Evolutionary conservation across 495 filamentous ascomycete species (phyloP).

Genomic region (Talaromyces proteolyticus): DNA sequence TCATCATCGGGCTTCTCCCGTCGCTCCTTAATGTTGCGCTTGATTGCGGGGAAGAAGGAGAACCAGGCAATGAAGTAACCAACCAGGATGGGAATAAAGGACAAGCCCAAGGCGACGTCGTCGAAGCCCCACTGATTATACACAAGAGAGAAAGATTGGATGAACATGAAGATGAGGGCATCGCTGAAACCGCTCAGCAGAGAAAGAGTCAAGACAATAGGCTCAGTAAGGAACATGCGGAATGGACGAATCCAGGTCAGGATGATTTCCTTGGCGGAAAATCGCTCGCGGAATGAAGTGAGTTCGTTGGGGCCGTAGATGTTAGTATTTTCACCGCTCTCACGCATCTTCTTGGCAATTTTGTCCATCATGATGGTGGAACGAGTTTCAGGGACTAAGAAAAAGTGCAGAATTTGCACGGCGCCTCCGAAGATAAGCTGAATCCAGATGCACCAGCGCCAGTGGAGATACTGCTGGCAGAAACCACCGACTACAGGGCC

Average conservation of each 20-base stretch:
- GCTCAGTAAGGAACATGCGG: slow-evolving; percentile 55
- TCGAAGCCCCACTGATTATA: slow-evolving; percentile 55
- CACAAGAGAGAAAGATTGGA: slow-evolving; percentile 54
- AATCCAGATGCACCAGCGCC: slow-evolving; percentile 54
- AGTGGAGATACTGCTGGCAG: slow-evolving; percentile 42
- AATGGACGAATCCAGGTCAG: slow-evolving; percentile 54
- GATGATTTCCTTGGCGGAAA: slow-evolving; percentile 50
- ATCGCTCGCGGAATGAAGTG: slow-evolving; percentile 48
- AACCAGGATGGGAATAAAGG: slow-evolving; percentile 53
- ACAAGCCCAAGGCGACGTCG: slow-evolving; percentile 41
- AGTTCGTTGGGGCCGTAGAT: slow-evolving; percentile 62
- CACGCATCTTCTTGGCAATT: slow-evolving; percentile 49
- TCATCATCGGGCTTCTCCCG: slow-evolving; percentile 45
- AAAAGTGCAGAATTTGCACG: slow-evolving; percentile 46
- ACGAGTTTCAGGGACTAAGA: slow-evolving; percentile 53
- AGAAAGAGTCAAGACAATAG: slow-evolving; percentile 54
- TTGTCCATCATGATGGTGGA: slow-evolving; percentile 55
- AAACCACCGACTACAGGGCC: slow-evolving; percentile 59
- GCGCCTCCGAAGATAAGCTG: slow-evolving; percentile 53
- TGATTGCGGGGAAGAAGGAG: slow-evolving; percentile 48
- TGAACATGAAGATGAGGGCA: slow-evolving; percentile 62
- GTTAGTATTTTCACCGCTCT: slow-evolving; percentile 45
- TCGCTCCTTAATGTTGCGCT: slow-evolving; percentile 43
- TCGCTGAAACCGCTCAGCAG: slow-evolving; percentile 58
- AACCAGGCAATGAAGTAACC: slow-evolving; percentile 56